These are phyloP conservation scores for Fusarium sp. DNA, from an alignment of 2,329 filamentous ascomycete species.

Conservation along the genomic window DNA sequence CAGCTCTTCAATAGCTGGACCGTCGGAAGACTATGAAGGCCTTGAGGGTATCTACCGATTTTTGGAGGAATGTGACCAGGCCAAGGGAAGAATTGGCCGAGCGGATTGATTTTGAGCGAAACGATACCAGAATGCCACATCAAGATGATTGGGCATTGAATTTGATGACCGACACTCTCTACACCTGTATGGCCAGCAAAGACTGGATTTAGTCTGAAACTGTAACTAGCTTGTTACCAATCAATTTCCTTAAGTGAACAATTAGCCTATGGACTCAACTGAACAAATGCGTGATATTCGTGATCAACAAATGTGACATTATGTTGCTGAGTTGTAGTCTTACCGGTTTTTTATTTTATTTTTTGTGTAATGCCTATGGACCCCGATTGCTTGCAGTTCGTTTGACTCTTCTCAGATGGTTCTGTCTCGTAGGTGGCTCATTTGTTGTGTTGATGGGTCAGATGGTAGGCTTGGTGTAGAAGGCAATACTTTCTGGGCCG, in stretches of 20 bases:
- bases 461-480: constrained; percentile 15
- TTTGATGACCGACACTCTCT: constrained; percentile 42
- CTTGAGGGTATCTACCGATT: constrained; percentile 67
- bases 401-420: neutral
- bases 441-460: constrained; percentile 12
- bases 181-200: constrained; percentile 25
- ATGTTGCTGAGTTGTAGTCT: neutral
- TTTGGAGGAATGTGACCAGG: constrained; percentile 65
- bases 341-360: no score
- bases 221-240: constrained; percentile 32
- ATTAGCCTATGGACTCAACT: neutral
- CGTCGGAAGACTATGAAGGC: constrained; percentile 62
- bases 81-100: constrained; percentile 47
- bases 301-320: neutral
- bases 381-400: neutral
- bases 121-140: constrained; percentile 30
- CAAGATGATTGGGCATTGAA: constrained; percentile 16
- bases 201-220: constrained; percentile 22
- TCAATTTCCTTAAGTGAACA: constrained; percentile 35
- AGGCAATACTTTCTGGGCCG: neutral
- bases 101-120: constrained; percentile 30
- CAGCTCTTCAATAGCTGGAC: constrained; percentile 57
- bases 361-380: neutral
- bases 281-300: neutral
- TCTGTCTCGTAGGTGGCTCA: constrained; percentile 20